Conservation (phyloP, 2,329 filamentous ascomycete species). For the Penicillium sp. region DNA sequence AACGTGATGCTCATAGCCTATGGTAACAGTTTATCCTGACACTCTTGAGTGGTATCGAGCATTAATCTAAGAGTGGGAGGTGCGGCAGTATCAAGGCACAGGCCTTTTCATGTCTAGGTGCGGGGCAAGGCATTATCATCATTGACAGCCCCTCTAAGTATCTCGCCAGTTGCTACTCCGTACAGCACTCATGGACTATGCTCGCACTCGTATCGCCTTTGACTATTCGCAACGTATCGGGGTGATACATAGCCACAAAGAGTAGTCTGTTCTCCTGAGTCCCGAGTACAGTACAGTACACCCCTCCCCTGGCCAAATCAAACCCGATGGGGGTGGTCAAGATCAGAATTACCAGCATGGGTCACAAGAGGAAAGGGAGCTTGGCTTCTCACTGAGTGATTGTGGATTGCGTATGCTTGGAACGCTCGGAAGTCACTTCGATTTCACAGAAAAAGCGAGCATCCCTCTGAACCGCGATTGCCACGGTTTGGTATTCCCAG, state of each 20-base stretch:
- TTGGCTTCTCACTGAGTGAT: too few species aligned
- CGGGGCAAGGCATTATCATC: background rate
- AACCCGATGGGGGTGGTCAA: too few species aligned
- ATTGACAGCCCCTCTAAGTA: background rate
- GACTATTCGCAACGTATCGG: background rate
- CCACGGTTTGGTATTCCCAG: too few species aligned
- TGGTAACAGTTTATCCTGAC: background rate
- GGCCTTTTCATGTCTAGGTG: background rate
- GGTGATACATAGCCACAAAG: background rate
- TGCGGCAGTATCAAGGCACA: background rate
- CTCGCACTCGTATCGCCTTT: background rate
- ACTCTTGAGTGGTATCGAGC: background rate
- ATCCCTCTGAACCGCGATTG: too few species aligned
- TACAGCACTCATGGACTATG: background rate
- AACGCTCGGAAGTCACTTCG: too few species aligned
- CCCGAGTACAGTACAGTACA: too few species aligned
- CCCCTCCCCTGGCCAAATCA: too few species aligned
- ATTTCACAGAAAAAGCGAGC: too few species aligned
- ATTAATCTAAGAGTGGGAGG: conserved; percentile 3
- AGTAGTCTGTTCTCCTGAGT: background rate
- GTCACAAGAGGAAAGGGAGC: too few species aligned
- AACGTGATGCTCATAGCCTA: background rate
- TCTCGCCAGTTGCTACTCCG: background rate
- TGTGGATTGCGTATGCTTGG: too few species aligned
- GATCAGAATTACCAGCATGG: too few species aligned